Evolutionary conservation across 345 rosid species (phyloP).

Genomic region (Eucalyptus pauciflora): DNA sequence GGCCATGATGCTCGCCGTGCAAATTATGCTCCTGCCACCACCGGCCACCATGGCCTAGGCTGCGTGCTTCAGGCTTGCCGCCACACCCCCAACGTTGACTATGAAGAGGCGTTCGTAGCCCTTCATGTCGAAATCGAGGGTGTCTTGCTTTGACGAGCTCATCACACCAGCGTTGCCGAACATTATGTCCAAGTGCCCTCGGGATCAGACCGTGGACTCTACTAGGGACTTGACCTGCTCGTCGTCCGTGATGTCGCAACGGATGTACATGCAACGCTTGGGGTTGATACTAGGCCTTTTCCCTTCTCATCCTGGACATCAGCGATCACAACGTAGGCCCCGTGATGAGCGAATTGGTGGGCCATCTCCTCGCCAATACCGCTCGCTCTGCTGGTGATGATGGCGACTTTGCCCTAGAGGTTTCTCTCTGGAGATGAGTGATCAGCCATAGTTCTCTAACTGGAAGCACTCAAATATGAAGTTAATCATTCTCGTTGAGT

Average conservation of each 20-base stretch:
- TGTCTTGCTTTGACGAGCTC: background rate
- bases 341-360: background rate
- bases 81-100: conserved; percentile 9
- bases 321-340: background rate
- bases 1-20: conserved; percentile 4
- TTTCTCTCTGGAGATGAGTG: background rate
- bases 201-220: conserved; percentile 1
- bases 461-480: background rate
- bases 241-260: conserved; percentile 18
- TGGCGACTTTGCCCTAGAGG: conserved; percentile 3
- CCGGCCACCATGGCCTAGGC: conserved; percentile 7
- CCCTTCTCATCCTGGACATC: background rate
- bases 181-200: conserved; percentile 13
- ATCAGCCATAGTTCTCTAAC: background rate
- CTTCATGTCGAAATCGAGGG: conserved; percentile 5
- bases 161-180: conserved; percentile 22
- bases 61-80: conserved; percentile 8
- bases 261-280: conserved; percentile 2
- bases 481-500: background rate
- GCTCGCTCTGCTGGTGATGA: background rate
- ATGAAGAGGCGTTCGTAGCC: background rate
- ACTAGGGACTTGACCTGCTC: conserved; percentile 18
- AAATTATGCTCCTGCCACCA: conserved; percentile 4
- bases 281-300: conserved; percentile 3
- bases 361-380: conserved; percentile 4